Evolutionary conservation across 371 early-diverging fungal species (phyloP).

Genomic region (Dinochytrium kinnereticum): DNA sequence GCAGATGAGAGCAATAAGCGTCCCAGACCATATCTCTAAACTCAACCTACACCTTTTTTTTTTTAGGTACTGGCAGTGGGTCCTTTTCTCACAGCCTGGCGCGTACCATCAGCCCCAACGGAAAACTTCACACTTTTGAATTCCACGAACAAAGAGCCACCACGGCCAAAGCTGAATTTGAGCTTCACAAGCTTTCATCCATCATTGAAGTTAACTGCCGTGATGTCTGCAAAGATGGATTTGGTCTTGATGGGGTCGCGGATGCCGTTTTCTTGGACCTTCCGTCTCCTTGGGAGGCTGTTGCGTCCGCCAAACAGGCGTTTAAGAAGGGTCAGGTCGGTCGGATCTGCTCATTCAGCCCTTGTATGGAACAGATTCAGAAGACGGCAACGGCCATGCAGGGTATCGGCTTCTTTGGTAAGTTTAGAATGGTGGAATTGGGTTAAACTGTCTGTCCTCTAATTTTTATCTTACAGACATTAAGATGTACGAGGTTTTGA

Average conservation of each 20-base stretch:
- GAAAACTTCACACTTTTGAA: slow-evolving; percentile 92
- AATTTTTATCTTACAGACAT: slow-evolving; percentile 61
- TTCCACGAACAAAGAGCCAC: slow-evolving; percentile 83
- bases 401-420: slow-evolving; percentile 79
- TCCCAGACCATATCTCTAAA: slow-evolving; percentile 16
- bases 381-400: slow-evolving; percentile 73
- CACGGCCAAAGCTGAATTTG: slow-evolving; percentile 78
- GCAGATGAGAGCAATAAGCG: no score
- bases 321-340: slow-evolving; percentile 78
- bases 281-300: slow-evolving; percentile 96
- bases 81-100: slow-evolving; percentile 95
- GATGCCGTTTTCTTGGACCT: slow-evolving; percentile 95
- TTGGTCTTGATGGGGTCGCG: slow-evolving; percentile 72
- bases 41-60: background rate
- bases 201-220: slow-evolving; percentile 73
- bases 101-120: slow-evolving; percentile 83
- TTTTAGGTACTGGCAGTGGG: slow-evolving; percentile 88
- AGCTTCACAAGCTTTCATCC: slow-evolving; percentile 71
- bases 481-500: slow-evolving; percentile 80
- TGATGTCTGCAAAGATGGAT: slow-evolving; percentile 93
- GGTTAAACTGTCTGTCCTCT: no score
- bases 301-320: slow-evolving; percentile 79
- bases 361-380: slow-evolving; percentile 95
- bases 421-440: no score
- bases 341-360: slow-evolving; percentile 90